phyloP scores from a whole-genome alignment of 495 filamentous ascomycete species.

The Xylona heveae region DNA sequence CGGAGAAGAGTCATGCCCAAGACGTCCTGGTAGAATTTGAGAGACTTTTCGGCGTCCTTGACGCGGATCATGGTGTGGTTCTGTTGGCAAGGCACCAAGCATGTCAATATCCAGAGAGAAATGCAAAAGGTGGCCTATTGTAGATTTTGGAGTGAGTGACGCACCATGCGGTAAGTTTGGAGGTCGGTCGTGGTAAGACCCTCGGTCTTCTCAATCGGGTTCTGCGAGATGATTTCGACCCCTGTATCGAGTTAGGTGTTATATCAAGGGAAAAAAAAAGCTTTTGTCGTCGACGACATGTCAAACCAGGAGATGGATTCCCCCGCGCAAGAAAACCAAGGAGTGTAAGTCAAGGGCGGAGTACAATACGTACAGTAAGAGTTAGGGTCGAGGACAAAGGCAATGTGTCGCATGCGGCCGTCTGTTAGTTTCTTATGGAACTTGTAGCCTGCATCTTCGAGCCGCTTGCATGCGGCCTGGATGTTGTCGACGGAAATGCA shows the following conservation, averaged over 20 bases:
- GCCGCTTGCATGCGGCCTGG: constrained; percentile 64
- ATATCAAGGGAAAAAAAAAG: too few species aligned
- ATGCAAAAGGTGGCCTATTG: too few species aligned
- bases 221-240: constrained; percentile 46
- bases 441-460: constrained; percentile 73
- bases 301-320: too few species aligned
- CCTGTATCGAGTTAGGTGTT: too few species aligned
- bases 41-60: constrained; percentile 63
- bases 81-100: too few species aligned
- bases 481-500: constrained; percentile 81
- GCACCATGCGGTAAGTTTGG: constrained; percentile 29
- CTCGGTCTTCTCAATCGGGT: constrained; percentile 26
- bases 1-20: constrained; percentile 71
- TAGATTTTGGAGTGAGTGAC: constrained; percentile 13
- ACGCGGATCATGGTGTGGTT: constrained; percentile 92
- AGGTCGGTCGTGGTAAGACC: constrained; percentile 30
- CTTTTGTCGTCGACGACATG: too few species aligned
- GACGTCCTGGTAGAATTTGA: constrained; percentile 80
- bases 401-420: constrained; percentile 72
- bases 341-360: too few species aligned
- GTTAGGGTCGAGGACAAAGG: constrained; percentile 85
- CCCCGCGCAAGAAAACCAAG: too few species aligned
- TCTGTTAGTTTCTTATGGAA: constrained; percentile 91
- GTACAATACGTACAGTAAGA: too few species aligned
- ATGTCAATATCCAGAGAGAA: too few species aligned